These are phyloP conservation scores for Tremella yokohamensis DNA, from an alignment of 768 basidiomycete species.

Conservation along the genomic window DNA sequence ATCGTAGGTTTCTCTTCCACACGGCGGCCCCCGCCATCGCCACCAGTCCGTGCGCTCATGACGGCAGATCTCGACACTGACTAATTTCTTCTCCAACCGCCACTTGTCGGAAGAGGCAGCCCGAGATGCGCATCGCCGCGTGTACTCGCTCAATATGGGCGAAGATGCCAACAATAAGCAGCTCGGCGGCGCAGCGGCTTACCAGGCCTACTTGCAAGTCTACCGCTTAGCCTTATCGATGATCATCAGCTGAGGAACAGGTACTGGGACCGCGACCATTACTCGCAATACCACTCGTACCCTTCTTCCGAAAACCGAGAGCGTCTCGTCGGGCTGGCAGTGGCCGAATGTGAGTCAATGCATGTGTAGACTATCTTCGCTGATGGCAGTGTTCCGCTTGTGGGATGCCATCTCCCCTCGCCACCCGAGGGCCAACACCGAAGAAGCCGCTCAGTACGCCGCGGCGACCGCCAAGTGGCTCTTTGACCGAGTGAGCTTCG, in stretches of 20 bases:
- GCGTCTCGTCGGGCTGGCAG: conserved; percentile 45
- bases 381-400: conserved; percentile 33
- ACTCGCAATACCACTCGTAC: conserved; percentile 34
- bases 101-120: conserved; percentile 44
- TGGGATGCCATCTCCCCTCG: conserved; percentile 40
- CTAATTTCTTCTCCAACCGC: conserved; percentile 41
- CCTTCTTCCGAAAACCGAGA: conserved; percentile 46
- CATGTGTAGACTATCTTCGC: neutral
- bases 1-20: conserved; percentile 31
- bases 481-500: conserved; percentile 36
- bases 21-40: conserved; percentile 3
- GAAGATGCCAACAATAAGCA: conserved; percentile 39
- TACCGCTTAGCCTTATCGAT: neutral
- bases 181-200: conserved; percentile 47
- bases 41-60: neutral
- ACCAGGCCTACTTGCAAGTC: conserved; percentile 48
- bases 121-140: conserved; percentile 40
- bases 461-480: conserved; percentile 46
- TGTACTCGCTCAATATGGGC: conserved; percentile 39
- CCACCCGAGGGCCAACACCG: conserved; percentile 24
- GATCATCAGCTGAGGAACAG: conserved; percentile 15
- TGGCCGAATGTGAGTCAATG: conserved; percentile 41
- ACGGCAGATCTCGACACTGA: conserved; percentile 37
- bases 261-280: conserved; percentile 48
- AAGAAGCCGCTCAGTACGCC: conserved; percentile 43